Evolutionary conservation across 1,284 basidiomycete genomes (phyloP).

Genomic region (Malassezia globosa): DNA sequence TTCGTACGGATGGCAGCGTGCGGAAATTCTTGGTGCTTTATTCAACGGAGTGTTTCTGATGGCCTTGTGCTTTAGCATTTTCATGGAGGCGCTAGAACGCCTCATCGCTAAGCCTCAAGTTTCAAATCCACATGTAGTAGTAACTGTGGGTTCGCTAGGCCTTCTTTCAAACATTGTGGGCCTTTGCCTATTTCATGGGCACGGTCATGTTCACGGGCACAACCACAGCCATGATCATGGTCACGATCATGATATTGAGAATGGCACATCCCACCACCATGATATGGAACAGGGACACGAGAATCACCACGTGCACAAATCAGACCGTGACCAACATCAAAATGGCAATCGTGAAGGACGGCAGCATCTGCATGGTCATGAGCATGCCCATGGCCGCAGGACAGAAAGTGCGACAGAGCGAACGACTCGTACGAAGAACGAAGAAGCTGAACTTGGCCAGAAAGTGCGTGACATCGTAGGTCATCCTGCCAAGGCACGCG

Average conservation of each 20-base stretch:
- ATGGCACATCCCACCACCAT: not conserved
- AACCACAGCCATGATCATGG: constrained; percentile 53
- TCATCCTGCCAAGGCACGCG: constrained; percentile 78
- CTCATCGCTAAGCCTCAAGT: constrained; percentile 71
- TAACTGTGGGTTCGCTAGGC: constrained; percentile 79
- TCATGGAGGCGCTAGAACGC: constrained; percentile 78
- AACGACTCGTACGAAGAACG: constrained; percentile 4
- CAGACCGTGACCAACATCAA: constrained; percentile 56
- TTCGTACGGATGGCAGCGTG: constrained; percentile 93
- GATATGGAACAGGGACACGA: constrained; percentile 52
- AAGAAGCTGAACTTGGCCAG: constrained; percentile 9
- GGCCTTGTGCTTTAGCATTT: constrained; percentile 91
- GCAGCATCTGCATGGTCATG: constrained; percentile 7
- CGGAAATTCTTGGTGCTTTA: constrained; percentile 73
- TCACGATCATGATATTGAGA: constrained; percentile 12
- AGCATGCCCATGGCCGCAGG: constrained; percentile 9
- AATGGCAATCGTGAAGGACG: too few species aligned
- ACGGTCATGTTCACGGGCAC: constrained; percentile 50
- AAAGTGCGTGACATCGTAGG: constrained; percentile 54
- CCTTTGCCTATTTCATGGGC: constrained; percentile 79
- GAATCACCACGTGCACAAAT: constrained; percentile 52
- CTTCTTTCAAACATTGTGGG: constrained; percentile 85
- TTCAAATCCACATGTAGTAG: constrained; percentile 69
- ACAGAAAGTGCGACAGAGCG: not conserved
- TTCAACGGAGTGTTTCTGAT: constrained; percentile 92